Percentiles rank a stretch among this genome's conserved stretches.
Conservation (phyloP, 106 monocot genomes). For the Narthecium ossifragum region DNA sequence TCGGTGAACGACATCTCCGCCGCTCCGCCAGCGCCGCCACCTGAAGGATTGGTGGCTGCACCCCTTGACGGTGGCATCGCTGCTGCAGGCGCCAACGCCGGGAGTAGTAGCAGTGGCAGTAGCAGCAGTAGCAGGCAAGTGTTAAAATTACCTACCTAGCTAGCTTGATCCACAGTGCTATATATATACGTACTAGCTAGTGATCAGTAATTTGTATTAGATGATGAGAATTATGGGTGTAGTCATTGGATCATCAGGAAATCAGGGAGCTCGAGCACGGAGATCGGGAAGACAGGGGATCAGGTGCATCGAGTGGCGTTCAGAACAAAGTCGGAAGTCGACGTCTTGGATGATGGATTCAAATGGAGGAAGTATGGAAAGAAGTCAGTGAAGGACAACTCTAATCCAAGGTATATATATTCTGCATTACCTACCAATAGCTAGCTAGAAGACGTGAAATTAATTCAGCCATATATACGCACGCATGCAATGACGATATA, state of each 20-base stretch:
- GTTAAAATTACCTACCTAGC: neutral
- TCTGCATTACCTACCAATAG: too few species aligned
- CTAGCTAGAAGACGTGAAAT: too few species aligned
- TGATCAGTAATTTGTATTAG: neutral
- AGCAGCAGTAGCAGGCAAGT: neutral
- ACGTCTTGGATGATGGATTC: conserved; percentile 9
- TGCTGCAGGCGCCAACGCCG: neutral
- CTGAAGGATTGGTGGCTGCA: neutral
- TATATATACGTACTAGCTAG: neutral
- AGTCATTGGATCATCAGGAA: neutral
- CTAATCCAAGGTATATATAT: conserved; percentile 4
- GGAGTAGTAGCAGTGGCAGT: neutral
- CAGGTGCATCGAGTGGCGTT: too few species aligned
- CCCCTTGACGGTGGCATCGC: neutral
- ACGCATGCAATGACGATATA: neutral
- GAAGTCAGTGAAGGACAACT: conserved; percentile 7
- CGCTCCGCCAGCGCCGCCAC: neutral
- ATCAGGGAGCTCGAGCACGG: neutral
- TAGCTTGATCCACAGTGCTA: neutral
- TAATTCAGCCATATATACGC: too few species aligned
- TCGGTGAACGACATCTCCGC: neutral
- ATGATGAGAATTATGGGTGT: neutral
- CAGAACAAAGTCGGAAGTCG: conserved; percentile 2
- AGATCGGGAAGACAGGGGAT: neutral
- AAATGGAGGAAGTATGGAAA: conserved; percentile 14